These are phyloP conservation scores for Corylus avellana DNA, from an alignment of 306 rosid species.

Conservation along the genomic window DNA sequence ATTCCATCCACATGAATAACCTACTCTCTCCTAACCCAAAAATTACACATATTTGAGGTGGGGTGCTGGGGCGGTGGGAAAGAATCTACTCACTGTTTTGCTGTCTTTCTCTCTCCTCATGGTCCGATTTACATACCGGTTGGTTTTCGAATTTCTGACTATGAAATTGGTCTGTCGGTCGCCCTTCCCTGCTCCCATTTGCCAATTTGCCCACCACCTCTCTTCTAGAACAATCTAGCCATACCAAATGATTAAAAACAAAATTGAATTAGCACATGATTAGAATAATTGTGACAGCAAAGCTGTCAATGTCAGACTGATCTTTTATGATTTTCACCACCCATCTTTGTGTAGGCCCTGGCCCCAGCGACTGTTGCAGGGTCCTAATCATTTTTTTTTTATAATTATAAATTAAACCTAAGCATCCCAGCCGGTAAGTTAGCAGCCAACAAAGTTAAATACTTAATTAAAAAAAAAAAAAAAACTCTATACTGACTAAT, in stretches of 20 bases:
- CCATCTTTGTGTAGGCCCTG: background rate
- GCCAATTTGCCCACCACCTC: background rate
- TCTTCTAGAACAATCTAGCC: constrained; percentile 16
- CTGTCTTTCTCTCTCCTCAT: background rate
- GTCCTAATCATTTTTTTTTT: constrained; percentile 18
- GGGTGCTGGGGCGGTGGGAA: background rate
- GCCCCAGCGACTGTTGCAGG: background rate
- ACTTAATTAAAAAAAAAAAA: too few relatives aligned
- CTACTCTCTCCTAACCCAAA: constrained; percentile 10
- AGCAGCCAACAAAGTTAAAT: background rate
- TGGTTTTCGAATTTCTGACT: background rate
- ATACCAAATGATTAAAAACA: constrained; percentile 20
- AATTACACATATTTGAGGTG: background rate
- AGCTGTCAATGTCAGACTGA: constrained; percentile 19
- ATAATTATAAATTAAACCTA: background rate
- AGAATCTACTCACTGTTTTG: background rate
- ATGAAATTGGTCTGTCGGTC: background rate
- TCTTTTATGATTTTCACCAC: constrained; percentile 15
- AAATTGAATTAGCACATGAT: background rate
- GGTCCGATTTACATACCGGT: background rate
- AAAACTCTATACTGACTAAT: too few relatives aligned
- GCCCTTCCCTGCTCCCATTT: too few relatives aligned
- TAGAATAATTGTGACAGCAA: constrained; percentile 16
- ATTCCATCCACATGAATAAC: constrained; percentile 26
- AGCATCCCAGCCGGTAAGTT: background rate